Conservation (phyloP, 2,329 filamentous ascomycete genomes). For the Talaromyces piceae region DNA sequence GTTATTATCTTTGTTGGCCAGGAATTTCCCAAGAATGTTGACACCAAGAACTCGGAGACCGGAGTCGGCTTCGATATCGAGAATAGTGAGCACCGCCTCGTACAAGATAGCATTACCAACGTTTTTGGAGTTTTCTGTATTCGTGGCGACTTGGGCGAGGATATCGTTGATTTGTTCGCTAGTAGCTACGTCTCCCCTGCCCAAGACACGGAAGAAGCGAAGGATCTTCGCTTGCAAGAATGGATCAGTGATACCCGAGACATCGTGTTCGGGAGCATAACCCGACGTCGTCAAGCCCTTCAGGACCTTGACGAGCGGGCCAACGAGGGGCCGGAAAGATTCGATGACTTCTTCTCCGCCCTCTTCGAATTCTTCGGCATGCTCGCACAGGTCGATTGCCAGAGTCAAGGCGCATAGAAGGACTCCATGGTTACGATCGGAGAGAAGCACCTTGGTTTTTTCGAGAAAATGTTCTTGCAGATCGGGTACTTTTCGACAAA, state of each 20-base stretch:
- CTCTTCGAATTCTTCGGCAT: conserved; percentile 79
- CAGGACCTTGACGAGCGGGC: conserved; percentile 76
- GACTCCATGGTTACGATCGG: conserved; percentile 93
- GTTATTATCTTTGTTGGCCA: conserved; percentile 98
- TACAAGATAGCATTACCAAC: conserved; percentile 98
- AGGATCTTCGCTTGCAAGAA: conserved; percentile 97
- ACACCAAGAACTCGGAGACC: conserved; percentile 89
- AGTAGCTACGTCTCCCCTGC: conserved; percentile 73
- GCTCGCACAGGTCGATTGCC: conserved; percentile 82
- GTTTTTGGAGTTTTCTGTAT: conserved; percentile 96
- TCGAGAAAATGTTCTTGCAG: conserved; percentile 95
- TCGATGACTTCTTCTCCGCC: conserved; percentile 86
- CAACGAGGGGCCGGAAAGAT: conserved; percentile 81
- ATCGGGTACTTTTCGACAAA: conserved; percentile 96
- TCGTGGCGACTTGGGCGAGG: conserved; percentile 91
- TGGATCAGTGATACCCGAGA: conserved; percentile 94
- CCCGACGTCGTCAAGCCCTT: conserved; percentile 91
- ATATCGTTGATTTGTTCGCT: conserved; percentile 99
- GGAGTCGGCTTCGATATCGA: conserved; percentile 96
- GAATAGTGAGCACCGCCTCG: conserved; percentile 91
- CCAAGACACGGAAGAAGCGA: conserved; percentile 74
- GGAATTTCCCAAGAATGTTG: conserved; percentile 96
- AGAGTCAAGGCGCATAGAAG: conserved; percentile 86
- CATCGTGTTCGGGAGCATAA: conserved; percentile 95
- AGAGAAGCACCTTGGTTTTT: conserved; percentile 78